Evolutionary conservation across 78 protist species (phyloP).

Genomic region (Tieghemostelium lacteum): DNA sequence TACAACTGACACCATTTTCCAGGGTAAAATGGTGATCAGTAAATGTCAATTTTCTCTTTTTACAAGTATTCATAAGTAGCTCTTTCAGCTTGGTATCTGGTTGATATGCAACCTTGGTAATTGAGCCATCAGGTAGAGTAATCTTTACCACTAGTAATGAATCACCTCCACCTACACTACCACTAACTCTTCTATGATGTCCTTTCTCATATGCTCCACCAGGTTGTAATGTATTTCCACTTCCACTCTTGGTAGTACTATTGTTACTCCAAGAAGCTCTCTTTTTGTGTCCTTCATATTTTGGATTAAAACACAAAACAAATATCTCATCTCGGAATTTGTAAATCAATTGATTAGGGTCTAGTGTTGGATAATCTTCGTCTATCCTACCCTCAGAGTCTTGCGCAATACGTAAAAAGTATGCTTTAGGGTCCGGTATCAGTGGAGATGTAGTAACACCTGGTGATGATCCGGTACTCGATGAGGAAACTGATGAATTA

Average conservation of each 20-base stretch:
- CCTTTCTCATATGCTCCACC: not conserved
- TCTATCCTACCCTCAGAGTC: constrained; percentile 52
- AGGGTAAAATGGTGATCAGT: constrained; percentile 40
- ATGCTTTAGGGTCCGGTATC: constrained; percentile 61
- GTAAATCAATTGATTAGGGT: constrained; percentile 33
- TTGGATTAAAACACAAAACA: constrained; percentile 48
- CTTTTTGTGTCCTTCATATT: constrained; percentile 28
- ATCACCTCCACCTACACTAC: constrained; percentile 1
- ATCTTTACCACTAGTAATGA: constrained; percentile 32
- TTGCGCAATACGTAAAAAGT: constrained; percentile 38
- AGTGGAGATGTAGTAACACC: not conserved
- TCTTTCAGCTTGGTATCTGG: constrained; percentile 46
- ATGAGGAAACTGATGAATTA: too few species aligned
- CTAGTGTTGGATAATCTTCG: constrained; percentile 68
- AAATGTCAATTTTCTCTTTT: constrained; percentile 35
- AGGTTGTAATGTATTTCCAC: not conserved
- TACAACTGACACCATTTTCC: constrained; percentile 27
- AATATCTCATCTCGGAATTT: constrained; percentile 56
- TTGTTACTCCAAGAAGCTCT: not conserved
- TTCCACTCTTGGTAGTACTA: not conserved
- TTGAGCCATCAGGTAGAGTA: constrained; percentile 58
- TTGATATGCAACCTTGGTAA: constrained; percentile 72
- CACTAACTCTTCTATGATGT: constrained; percentile 21
- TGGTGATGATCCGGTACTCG: not conserved
- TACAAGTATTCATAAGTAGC: constrained; percentile 41